Conservation (phyloP, 108 stramenopile species). For the Pseudonitzschia multiseries region DNA sequence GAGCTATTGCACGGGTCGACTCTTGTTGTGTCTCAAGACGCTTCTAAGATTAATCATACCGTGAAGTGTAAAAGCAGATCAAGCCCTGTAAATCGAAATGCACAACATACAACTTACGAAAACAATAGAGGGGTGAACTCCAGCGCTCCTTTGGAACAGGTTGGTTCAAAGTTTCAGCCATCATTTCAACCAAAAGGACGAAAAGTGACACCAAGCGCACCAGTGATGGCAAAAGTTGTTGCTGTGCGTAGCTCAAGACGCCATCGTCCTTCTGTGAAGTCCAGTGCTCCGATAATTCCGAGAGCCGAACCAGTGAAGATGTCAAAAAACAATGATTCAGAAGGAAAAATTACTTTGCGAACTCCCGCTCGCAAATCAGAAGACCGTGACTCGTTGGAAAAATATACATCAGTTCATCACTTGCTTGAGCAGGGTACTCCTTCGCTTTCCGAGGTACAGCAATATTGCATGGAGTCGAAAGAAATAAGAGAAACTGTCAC, state of each 20-base stretch:
- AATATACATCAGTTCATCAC: not conserved
- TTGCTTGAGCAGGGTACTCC: not conserved
- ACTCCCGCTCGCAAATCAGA: not conserved
- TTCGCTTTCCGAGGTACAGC: not conserved
- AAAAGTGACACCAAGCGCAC: not conserved
- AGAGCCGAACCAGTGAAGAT: not conserved
- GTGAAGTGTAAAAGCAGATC: not conserved
- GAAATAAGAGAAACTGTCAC: not conserved
- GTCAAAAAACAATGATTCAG: not conserved
- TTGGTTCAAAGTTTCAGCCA: not conserved
- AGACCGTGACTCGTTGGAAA: not conserved
- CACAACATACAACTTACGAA: not conserved
- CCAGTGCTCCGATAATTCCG: not conserved
- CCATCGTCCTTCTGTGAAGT: not conserved
- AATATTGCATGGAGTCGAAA: not conserved
- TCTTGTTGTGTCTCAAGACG: not conserved
- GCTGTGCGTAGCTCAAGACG: not conserved
- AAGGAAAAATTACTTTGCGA: not conserved
- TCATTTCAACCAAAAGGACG: not conserved
- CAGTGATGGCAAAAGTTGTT: not conserved
- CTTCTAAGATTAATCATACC: not conserved
- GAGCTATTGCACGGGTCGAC: constrained; percentile 33
- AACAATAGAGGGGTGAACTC: not conserved
- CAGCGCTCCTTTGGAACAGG: not conserved
- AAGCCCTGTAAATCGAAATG: not conserved